These are phyloP conservation scores for Kazachstania martiniae DNA, from an alignment of 805 yeast species.

Conservation along the genomic window DNA sequence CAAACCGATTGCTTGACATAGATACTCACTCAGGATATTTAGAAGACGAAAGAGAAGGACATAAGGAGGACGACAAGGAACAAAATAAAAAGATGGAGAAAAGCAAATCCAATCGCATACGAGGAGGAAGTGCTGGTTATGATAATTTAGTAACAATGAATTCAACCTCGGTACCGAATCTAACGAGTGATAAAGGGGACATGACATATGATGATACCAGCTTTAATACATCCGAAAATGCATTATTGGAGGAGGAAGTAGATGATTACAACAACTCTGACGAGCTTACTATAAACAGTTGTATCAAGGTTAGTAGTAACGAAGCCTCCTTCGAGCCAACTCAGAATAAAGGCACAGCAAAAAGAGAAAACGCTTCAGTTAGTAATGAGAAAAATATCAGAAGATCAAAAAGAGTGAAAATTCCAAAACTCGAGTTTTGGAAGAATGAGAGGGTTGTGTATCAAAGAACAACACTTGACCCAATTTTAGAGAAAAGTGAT, in stretches of 20 bases:
- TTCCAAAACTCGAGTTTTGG: constrained; percentile 77
- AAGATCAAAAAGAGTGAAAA: constrained; percentile 53
- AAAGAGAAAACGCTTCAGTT: no score
- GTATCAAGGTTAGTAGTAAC: neutral
- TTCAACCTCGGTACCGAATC: constrained; percentile 41
- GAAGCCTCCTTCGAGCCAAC: constrained; percentile 7
- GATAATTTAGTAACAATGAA: neutral
- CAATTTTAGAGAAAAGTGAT: constrained; percentile 46
- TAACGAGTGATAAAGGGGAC: constrained; percentile 71
- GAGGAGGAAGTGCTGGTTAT: neutral
- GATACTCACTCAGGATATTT: no score
- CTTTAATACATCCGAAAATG: constrained; percentile 20
- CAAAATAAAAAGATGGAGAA: no score
- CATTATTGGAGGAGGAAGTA: constrained; percentile 21
- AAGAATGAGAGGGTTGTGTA: constrained; percentile 68
- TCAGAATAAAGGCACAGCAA: constrained; percentile 2
- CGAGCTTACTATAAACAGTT: neutral
- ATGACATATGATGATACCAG: constrained; percentile 9
- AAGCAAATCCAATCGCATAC: no score
- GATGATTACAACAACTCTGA: constrained; percentile 13
- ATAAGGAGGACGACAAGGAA: neutral
- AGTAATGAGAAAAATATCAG: no score
- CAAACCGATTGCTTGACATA: no score
- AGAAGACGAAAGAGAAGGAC: no score
- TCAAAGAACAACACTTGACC: constrained; percentile 29